A percentile compares a stretch with the other conserved stretches of the same genome.
Evolutionary conservation across 345 rosid species (phyloP).

Genomic region (Pseudoturritis turrita): DNA sequence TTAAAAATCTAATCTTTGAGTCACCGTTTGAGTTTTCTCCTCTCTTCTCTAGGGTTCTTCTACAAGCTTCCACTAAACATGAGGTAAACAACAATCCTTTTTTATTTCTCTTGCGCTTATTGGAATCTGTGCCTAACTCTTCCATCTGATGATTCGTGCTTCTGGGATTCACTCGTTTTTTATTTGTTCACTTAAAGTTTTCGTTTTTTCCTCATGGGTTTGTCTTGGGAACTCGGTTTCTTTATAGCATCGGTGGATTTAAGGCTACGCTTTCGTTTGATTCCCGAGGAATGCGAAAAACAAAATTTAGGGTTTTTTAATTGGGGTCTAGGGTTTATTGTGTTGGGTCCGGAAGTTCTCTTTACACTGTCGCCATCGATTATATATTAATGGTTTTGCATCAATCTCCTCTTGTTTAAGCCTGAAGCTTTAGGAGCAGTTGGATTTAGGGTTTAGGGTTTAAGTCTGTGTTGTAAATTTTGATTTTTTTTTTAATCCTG

Average conservation of each 20-base stretch:
- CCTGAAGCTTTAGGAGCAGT: background rate
- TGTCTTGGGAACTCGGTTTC: background rate
- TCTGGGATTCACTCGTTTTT: constrained; percentile 2
- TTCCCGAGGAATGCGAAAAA: background rate
- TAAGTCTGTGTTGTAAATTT: background rate
- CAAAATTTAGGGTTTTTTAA: constrained; percentile 15
- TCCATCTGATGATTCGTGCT: constrained; percentile 2
- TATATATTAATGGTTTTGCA: background rate
- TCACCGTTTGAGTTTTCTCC: constrained; percentile 25
- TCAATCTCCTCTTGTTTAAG: background rate
- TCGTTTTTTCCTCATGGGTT: background rate
- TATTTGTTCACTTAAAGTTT: constrained; percentile 1
- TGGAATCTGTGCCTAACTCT: background rate
- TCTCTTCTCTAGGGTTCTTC: constrained; percentile 24
- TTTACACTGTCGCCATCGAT: background rate
- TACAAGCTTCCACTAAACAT: constrained; percentile 24
- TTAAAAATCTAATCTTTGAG: constrained; percentile 22
- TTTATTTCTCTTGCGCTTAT: background rate
- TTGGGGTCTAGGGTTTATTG: constrained; percentile 15
- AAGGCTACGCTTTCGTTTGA: background rate
- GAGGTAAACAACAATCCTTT: constrained; percentile 9
- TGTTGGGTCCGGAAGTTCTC: background rate
- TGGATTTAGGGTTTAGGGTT: constrained; percentile 15
- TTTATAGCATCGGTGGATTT: background rate
- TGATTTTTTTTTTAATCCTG: background rate